phyloP scores from a whole-genome alignment of 345 rosid species.

The Fremontodendron californicum region DNA sequence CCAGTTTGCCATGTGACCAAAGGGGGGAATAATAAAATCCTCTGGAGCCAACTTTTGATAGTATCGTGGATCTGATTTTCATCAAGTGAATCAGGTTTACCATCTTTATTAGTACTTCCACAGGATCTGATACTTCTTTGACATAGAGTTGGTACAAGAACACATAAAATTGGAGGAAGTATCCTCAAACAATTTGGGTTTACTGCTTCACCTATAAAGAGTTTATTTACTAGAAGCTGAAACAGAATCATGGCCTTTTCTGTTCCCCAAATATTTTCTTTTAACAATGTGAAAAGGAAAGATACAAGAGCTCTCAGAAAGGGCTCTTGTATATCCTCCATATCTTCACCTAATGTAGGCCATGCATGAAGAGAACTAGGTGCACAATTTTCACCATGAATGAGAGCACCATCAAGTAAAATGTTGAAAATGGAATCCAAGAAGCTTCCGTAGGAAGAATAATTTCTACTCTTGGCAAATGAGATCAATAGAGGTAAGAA shows the following conservation, averaged over 20 bases:
- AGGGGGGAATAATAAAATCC: constrained; percentile 66
- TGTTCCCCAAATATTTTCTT: constrained; percentile 58
- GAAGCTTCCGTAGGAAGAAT: constrained; percentile 30
- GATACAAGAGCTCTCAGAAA: constrained; percentile 78
- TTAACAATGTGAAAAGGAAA: constrained; percentile 57
- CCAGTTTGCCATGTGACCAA: constrained; percentile 52
- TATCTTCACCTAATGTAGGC: constrained; percentile 38
- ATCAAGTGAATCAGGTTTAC: constrained; percentile 20
- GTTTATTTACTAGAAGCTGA: constrained; percentile 56
- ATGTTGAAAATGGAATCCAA: constrained; percentile 65
- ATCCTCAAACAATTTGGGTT: constrained; percentile 64
- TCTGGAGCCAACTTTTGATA: constrained; percentile 67
- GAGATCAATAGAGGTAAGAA: constrained; percentile 63
- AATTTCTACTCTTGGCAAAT: constrained; percentile 43
- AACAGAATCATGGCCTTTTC: constrained; percentile 62
- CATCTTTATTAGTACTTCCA: constrained; percentile 24
- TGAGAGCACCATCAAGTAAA: constrained; percentile 79
- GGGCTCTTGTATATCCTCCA: constrained; percentile 61
- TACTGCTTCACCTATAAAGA: constrained; percentile 65
- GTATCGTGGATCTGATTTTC: constrained; percentile 42
- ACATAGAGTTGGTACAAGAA: constrained; percentile 49
- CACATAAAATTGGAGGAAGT: constrained; percentile 55
- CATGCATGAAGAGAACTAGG: constrained; percentile 36
- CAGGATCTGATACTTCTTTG: constrained; percentile 27
- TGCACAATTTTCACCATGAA: constrained; percentile 44